Conservation (phyloP, 345 rosid genomes). For the Acer yangbiense region DNA sequence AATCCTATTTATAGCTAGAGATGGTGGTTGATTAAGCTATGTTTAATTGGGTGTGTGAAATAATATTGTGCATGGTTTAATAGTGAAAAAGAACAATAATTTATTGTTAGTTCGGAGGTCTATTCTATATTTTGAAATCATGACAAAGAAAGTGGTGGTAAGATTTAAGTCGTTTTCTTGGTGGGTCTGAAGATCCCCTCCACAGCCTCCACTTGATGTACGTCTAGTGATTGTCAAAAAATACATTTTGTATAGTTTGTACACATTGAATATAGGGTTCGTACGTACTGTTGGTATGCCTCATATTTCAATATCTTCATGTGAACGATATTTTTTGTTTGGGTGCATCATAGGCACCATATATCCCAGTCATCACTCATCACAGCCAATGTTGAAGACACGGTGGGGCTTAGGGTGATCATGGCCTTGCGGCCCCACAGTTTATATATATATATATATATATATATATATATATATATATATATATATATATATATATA, state of each 20-base stretch:
- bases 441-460: too few species aligned
- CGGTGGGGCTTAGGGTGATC: too few species aligned
- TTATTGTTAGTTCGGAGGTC: constrained; percentile 35
- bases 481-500: too few species aligned
- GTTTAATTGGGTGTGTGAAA: neutral
- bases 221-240: neutral
- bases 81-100: neutral
- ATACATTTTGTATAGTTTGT: neutral
- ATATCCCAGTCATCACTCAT: too few species aligned
- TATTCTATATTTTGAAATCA: constrained; percentile 13
- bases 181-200: neutral
- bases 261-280: neutral
- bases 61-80: neutral
- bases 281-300: too few species aligned
- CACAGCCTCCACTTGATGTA: neutral
- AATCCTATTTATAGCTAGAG: constrained; percentile 31
- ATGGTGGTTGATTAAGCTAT: neutral
- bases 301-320: too few species aligned
- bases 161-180: constrained; percentile 5
- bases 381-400: too few species aligned
- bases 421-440: too few species aligned
- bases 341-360: too few species aligned
- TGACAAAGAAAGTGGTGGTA: constrained; percentile 21
- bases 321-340: too few species aligned
- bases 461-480: too few species aligned